Evolutionary conservation across 1,284 basidiomycete genomes (phyloP).

Genomic region (Garcileccinum viscosum): DNA sequence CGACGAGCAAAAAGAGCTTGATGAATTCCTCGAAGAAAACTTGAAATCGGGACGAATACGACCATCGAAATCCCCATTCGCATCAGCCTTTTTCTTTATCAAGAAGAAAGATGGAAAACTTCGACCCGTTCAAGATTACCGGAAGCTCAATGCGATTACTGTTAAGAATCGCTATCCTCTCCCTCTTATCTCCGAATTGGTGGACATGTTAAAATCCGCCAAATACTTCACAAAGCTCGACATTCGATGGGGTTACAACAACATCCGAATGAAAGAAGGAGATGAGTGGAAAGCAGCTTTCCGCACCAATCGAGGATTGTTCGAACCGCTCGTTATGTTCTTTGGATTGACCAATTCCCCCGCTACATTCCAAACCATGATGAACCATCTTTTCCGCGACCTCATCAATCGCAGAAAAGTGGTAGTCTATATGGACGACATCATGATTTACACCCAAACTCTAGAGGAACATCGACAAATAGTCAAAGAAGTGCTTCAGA

Average conservation of each 20-base stretch:
- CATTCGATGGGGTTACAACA: neutral
- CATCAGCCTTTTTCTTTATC: neutral
- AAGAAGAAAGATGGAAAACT: neutral
- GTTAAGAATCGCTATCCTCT: neutral
- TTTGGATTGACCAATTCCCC: neutral
- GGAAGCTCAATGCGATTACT: neutral
- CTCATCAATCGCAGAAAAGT: neutral
- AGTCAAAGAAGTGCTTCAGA: neutral
- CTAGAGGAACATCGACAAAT: neutral
- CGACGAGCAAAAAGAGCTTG: neutral
- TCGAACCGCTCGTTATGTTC: neutral
- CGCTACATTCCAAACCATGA: neutral
- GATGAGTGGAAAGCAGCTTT: neutral
- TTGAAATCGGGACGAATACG: neutral
- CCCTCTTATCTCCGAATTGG: neutral
- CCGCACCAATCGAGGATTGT: neutral
- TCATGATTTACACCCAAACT: neutral
- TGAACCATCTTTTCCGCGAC: neutral
- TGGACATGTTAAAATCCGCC: neutral
- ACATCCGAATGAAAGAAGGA: neutral
- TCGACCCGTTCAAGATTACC: neutral
- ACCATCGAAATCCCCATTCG: neutral
- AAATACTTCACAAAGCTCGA: neutral
- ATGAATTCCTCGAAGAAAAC: neutral
- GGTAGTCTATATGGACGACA: neutral